Conservation (phyloP, 1,284 basidiomycete species). For the Trametes pubescens region DNA sequence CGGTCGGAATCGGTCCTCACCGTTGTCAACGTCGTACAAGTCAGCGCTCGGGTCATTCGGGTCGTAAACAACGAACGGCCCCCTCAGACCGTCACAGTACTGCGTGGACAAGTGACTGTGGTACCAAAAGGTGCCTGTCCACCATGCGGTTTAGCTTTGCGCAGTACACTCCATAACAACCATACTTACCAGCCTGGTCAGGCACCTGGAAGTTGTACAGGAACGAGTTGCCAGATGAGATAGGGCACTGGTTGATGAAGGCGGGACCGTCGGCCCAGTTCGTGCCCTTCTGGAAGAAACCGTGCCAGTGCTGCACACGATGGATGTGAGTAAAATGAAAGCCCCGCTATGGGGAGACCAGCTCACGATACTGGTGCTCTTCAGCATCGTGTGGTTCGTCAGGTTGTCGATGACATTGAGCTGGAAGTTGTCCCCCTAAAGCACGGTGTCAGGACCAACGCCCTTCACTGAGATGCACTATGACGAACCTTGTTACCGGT, state of each 20-base stretch:
- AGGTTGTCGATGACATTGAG: constrained; percentile 47
- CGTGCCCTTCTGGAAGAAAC: constrained; percentile 43
- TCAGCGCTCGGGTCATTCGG: constrained; percentile 47
- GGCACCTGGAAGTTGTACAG: constrained; percentile 48
- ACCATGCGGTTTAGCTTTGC: background rate
- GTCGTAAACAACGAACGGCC: constrained; percentile 52
- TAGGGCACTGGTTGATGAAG: constrained; percentile 58
- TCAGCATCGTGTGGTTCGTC: constrained; percentile 45
- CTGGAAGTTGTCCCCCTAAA: constrained; percentile 39
- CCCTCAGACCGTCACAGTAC: constrained; percentile 45
- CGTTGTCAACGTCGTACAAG: constrained; percentile 54
- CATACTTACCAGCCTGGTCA: constrained; percentile 41
- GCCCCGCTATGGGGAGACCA: no score
- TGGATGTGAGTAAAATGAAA: background rate
- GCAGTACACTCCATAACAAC: constrained; percentile 24
- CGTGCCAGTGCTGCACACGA: constrained; percentile 46
- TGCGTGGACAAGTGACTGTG: constrained; percentile 38
- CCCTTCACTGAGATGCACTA: no score
- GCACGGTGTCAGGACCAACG: background rate
- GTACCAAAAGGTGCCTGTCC: constrained; percentile 34
- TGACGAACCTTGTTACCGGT: constrained; percentile 32
- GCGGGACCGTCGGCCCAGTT: constrained; percentile 45
- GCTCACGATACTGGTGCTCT: constrained; percentile 46
- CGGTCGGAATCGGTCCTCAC: constrained; percentile 27
- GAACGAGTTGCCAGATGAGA: constrained; percentile 53